Evolutionary conservation across 441 rosid genomes (phyloP), one percentile per base, ranked within the genome.

Genomic region (Bruguiera hainesii): DNA sequence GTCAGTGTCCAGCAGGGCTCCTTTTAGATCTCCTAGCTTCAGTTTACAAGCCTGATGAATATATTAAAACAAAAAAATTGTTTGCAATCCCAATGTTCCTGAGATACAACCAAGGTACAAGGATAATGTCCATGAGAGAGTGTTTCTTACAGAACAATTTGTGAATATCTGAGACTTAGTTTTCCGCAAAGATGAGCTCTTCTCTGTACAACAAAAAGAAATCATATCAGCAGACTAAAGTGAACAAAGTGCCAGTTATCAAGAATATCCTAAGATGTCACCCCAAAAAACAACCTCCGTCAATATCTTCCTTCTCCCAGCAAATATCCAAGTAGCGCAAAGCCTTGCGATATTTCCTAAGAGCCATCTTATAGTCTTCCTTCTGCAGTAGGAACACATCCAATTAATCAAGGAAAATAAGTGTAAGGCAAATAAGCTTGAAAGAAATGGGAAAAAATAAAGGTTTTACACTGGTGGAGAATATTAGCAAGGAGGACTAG

Each of bases 281-380:
- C 48, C 15, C 48, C 48, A 42, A 42, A 42, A 11, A 11, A 42
- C 11, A 15, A 85, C 96, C 91, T 83, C 86, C 88, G 71, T 91
- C 90, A 60, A 89, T 91, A 67, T 87, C 96, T 1, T 89, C 96
- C 72, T 91, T 85, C 85, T 89, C 96, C 97, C 96, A 91, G 82
- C 96, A 87, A 76, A 87, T 73, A 80, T 91, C 96, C 75, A 91
- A 75, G 76, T 87, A 89, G 13, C 84, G 89, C 71, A 89, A 70
- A 70, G 89, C 93, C 82, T 91, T 91, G 20, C 89, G 81, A 75
- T 87, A 89, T 81, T 89, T 91, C 71, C 80, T 78, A 5, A 85
- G 84, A 62, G 96, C 96, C 93, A 87, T 91, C 84, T 89, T 84
- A 69, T 76, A 87, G 74, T 89, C 90, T 81, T 83, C 85, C 77